phyloP scores from a whole-genome alignment of 176 grass and related monocot species.

The Stipa capillata region DNA sequence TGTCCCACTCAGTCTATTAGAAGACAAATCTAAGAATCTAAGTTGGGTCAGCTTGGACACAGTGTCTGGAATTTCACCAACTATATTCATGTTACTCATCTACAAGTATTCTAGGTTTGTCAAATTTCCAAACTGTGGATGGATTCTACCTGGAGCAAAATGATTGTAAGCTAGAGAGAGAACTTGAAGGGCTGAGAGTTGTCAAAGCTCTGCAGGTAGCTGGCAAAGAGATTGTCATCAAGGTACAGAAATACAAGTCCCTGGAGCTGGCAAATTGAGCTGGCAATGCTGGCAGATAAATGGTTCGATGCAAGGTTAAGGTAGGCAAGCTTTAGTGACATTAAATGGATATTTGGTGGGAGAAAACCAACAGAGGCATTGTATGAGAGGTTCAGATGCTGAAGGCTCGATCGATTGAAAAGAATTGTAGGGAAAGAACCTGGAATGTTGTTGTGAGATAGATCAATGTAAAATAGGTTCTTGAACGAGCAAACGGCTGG shows the following conservation, averaged over 20 bases:
- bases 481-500: not conserved
- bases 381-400: not conserved
- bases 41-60: conserved; percentile 2
- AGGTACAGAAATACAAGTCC: too few relatives aligned
- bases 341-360: not conserved
- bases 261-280: not conserved
- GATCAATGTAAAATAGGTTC: not conserved
- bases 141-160: conserved; percentile 10
- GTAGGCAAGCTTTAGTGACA: not conserved
- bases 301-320: not conserved
- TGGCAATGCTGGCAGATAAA: not conserved
- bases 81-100: conserved; percentile 9
- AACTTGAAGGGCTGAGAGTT: not conserved
- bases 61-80: conserved; percentile 29
- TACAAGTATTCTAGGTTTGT: conserved; percentile 17
- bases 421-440: not conserved
- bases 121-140: conserved; percentile 28
- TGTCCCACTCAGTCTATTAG: not conserved
- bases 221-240: too few relatives aligned
- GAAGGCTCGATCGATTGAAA: not conserved
- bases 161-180: conserved; percentile 22
- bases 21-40: conserved; percentile 5
- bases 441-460: not conserved
- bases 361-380: not conserved
- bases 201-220: too few relatives aligned